phyloP scores from a whole-genome alignment of 1,284 basidiomycete genomes.

The Ganoderma leucocontextum region DNA sequence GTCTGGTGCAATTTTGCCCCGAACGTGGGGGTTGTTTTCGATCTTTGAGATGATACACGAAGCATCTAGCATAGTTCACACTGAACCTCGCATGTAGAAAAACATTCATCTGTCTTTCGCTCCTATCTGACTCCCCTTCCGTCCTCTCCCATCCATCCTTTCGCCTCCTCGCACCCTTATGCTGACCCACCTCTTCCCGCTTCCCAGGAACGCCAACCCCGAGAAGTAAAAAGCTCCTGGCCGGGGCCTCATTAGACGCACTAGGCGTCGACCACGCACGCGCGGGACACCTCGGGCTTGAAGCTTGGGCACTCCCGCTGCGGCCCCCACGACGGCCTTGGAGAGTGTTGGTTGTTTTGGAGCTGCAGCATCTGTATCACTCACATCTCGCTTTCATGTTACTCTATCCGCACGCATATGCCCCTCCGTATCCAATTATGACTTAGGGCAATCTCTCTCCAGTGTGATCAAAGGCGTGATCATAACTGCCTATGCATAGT shows the following conservation, averaged over 20 bases:
- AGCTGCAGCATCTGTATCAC: conserved; percentile 36
- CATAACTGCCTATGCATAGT: too few relatives aligned
- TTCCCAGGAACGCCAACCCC: conserved; percentile 81
- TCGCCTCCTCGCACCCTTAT: conserved; percentile 20
- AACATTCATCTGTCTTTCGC: conserved; percentile 90
- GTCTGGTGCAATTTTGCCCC: background rate
- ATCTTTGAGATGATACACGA: conserved; percentile 67
- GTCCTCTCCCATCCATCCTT: conserved; percentile 19
- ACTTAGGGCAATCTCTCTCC: conserved; percentile 26
- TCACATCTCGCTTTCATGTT: conserved; percentile 35
- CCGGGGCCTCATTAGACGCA: conserved; percentile 30
- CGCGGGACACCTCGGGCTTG: conserved; percentile 17
- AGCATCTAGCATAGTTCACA: conserved; percentile 89
- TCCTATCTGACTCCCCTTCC: conserved; percentile 79
- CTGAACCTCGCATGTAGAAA: conserved; percentile 84
- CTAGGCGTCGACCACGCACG: conserved; percentile 30
- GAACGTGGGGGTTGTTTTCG: conserved; percentile 19
- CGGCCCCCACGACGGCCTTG: conserved; percentile 26
- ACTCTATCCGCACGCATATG: conserved; percentile 36
- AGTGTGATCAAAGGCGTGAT: background rate
- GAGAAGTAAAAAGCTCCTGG: conserved; percentile 66
- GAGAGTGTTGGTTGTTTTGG: conserved; percentile 31
- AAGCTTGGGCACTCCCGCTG: conserved; percentile 14
- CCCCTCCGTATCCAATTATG: conserved; percentile 36
- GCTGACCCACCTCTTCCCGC: conserved; percentile 39